Evolutionary conservation across 805 yeast genomes (phyloP), one percentile per base, ranked within the genome.

Genomic region (Pichia gijzeniarum): DNA sequence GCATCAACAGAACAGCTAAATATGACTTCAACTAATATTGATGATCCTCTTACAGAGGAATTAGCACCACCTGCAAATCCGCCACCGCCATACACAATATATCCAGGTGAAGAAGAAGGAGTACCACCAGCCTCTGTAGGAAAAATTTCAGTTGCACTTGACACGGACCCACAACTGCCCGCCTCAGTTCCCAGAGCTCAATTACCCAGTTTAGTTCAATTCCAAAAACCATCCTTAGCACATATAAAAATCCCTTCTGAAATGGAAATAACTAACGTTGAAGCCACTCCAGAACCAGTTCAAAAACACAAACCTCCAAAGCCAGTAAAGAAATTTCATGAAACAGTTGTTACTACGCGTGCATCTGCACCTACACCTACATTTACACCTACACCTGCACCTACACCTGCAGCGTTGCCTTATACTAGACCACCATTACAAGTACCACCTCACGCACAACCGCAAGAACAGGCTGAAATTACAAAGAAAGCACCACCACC

Each of bases 341-440:
- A n/a, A 41, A 44, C 17, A 9, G 5, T 12, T 22, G 25, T 3
- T 14, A 13, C 36, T 17, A n/a, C 32, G 20, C 10, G 22, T 2
- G 3, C 36, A 12, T 47, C 50, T 4, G 53, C 57, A 5, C 48
- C 48, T 25, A 10, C 35, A 18, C 17, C 35, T 12, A 33, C n/a
- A 8, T n/a, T n/a, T 17, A n/a, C 32, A 30, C 10, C 31, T 2
- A 4, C 36, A 12, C 47, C 50, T 4, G 53, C 57, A 5, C 48
- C 48, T 25, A 10, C 35, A 18, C 17, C 35, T 12, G 34, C n/a
- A 8, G n/a, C n/a, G n/a, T n/a, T n/a, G n/a, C n/a, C 39, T 3
- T 32, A 45, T 13, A 44, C 35, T 5, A 19, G 53, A 20, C 33
- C 48, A 7, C 28, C 28, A 10, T 10, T 25, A 10, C 9, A 25